These are phyloP conservation scores for Starmera caribaea DNA, from an alignment of 805 yeast genomes.

Conservation along the genomic window DNA sequence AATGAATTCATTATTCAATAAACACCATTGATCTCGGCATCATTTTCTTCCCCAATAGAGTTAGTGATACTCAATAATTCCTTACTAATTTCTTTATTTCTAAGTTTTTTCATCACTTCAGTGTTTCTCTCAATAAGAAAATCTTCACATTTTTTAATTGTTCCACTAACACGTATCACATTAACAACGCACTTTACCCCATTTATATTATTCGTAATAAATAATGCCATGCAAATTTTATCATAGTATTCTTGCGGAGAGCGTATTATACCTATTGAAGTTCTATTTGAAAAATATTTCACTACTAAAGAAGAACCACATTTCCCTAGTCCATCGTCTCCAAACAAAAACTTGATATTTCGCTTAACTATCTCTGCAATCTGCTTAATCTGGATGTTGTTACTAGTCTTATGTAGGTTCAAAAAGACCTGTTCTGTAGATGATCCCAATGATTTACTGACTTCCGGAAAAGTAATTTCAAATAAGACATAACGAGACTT, in stretches of 20 bases:
- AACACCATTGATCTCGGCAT: constrained; percentile 5
- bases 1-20: not conserved
- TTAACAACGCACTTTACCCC: constrained; percentile 39
- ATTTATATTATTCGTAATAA: constrained; percentile 41
- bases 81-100: not conserved
- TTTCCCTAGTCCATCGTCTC: constrained; percentile 68
- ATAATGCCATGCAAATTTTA: constrained; percentile 56
- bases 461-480: constrained; percentile 61
- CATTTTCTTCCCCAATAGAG: not conserved
- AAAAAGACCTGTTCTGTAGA: constrained; percentile 31
- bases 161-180: constrained; percentile 71
- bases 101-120: constrained; percentile 14
- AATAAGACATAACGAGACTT: constrained; percentile 80
- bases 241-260: constrained; percentile 59
- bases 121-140: constrained; percentile 46
- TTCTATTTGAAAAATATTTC: constrained; percentile 72
- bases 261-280: constrained; percentile 78
- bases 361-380: constrained; percentile 45
- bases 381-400: constrained; percentile 35
- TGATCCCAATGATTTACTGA: constrained; percentile 4
- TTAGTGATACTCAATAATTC: too few species aligned
- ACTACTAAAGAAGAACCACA: constrained; percentile 50
- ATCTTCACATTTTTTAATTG: constrained; percentile 76
- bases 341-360: constrained; percentile 55
- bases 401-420: constrained; percentile 40